A percentile compares a stretch with the other conserved stretches of the same genome.
These are phyloP conservation scores for Picochlorum sp. DNA, from an alignment of 139 green algal species.

Conservation along the genomic window DNA sequence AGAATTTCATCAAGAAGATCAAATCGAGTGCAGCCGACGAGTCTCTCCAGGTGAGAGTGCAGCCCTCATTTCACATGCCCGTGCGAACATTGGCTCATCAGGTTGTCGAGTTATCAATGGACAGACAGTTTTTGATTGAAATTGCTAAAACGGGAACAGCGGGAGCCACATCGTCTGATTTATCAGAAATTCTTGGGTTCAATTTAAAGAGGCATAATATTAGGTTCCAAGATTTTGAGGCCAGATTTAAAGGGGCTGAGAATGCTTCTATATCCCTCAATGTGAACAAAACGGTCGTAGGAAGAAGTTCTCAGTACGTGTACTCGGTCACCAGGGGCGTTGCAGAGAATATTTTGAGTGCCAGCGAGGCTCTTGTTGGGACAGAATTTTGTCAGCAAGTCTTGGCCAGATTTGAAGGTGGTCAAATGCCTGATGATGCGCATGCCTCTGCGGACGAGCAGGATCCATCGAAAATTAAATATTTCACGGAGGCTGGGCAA, in stretches of 20 bases:
- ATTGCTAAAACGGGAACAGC: constrained; percentile 1
- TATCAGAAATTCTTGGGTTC: too few relatives aligned
- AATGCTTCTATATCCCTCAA: too few relatives aligned
- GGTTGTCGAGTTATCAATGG: constrained; percentile 21
- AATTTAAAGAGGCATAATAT: too few relatives aligned
- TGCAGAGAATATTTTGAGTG: constrained; percentile 1
- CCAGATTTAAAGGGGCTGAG: too few relatives aligned
- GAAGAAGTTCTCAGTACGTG: too few relatives aligned
- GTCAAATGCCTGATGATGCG: neutral
- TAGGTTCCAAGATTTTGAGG: too few relatives aligned
- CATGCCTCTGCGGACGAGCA: neutral
- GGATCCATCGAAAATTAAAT: neutral
- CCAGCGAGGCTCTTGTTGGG: neutral
- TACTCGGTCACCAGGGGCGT: neutral
- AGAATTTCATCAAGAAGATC: constrained; percentile 23
- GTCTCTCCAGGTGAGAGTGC: neutral
- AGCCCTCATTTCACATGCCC: too few relatives aligned
- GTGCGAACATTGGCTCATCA: constrained; percentile 4
- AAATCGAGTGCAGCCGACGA: neutral
- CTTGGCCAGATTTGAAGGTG: neutral
- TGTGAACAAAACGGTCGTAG: too few relatives aligned
- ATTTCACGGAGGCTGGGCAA: neutral
- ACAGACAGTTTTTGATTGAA: constrained; percentile 1
- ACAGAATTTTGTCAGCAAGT: neutral
- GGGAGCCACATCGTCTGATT: too few relatives aligned